Conservation (phyloP, 83 land plant species). For the Picea engelmannii region DNA sequence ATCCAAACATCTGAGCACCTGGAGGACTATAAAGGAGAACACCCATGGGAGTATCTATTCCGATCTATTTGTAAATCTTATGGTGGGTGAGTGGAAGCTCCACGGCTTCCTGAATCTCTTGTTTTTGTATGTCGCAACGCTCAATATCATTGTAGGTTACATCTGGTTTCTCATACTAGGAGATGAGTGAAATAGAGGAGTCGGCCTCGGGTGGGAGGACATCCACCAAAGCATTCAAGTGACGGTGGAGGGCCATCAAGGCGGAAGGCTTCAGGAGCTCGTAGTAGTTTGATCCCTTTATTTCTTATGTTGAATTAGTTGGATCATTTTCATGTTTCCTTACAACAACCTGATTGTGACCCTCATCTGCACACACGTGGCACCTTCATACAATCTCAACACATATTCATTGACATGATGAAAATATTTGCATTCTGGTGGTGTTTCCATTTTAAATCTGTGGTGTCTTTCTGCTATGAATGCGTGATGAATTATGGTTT, state of each 20-base stretch:
- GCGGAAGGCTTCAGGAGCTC: slow-evolving; percentile 91
- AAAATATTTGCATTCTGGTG: too few relatives aligned
- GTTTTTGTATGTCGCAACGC: slow-evolving; percentile 94
- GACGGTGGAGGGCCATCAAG: slow-evolving; percentile 85
- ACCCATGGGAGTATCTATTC: slow-evolving; percentile 94
- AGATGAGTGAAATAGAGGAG: slow-evolving; percentile 83
- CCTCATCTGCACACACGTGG: too few relatives aligned
- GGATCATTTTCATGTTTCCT: too few relatives aligned
- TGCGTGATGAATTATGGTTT: too few relatives aligned
- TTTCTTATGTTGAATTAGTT: too few relatives aligned
- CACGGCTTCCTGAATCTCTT: slow-evolving; percentile 94
- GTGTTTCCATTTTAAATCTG: too few relatives aligned
- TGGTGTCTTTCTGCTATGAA: too few relatives aligned
- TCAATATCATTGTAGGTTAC: slow-evolving; percentile 90
- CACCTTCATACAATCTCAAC: too few relatives aligned
- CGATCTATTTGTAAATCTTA: slow-evolving; percentile 91
- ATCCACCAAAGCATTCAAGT: slow-evolving; percentile 89
- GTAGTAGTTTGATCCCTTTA: background rate
- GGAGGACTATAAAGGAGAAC: slow-evolving; percentile 93
- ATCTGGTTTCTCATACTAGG: slow-evolving; percentile 94
- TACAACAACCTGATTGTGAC: too few relatives aligned
- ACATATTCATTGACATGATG: too few relatives aligned
- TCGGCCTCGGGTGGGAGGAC: slow-evolving; percentile 95
- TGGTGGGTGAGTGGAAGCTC: slow-evolving; percentile 80
- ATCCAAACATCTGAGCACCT: too few relatives aligned